Percentiles rank a stretch among this genome's conserved stretches.
phyloP scores from a whole-genome alignment of 495 filamentous ascomycete genomes.

The Neurospora tetraspora region DNA sequence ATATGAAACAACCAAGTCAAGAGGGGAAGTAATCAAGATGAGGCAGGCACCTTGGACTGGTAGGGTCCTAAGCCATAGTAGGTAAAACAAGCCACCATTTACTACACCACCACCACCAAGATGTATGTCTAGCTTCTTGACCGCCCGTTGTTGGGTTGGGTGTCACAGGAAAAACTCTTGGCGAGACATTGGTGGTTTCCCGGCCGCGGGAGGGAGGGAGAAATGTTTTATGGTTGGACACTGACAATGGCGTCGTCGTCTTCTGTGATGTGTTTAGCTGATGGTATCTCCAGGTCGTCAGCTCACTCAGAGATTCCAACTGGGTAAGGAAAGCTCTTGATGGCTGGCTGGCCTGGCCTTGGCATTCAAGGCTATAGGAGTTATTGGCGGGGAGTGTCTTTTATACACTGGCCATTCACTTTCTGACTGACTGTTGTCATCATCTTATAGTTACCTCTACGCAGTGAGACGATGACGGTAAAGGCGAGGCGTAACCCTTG shows the following conservation, averaged over 20 bases:
- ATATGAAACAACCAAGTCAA: background rate
- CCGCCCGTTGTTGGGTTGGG: background rate
- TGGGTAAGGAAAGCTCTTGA: background rate
- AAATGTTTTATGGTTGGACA: background rate
- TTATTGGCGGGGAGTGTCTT: background rate
- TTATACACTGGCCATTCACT: background rate
- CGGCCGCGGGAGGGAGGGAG: background rate
- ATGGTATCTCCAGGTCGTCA: background rate
- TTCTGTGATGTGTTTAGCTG: background rate
- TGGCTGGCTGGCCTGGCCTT: background rate
- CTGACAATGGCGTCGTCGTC: background rate
- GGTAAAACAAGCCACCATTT: background rate
- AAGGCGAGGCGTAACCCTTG: background rate
- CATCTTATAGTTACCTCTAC: background rate
- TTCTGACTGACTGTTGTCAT: background rate
- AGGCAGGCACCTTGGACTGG: background rate
- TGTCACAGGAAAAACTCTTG: background rate
- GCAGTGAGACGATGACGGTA: background rate
- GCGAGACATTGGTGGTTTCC: background rate
- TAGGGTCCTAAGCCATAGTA: background rate
- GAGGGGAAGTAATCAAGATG: background rate
- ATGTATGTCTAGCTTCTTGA: background rate
- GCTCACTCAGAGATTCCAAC: background rate
- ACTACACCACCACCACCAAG: background rate
- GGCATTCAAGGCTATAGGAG: background rate